phyloP scores from a whole-genome alignment of 1,284 basidiomycete genomes.

The Salmacisia buchloeana region DNA sequence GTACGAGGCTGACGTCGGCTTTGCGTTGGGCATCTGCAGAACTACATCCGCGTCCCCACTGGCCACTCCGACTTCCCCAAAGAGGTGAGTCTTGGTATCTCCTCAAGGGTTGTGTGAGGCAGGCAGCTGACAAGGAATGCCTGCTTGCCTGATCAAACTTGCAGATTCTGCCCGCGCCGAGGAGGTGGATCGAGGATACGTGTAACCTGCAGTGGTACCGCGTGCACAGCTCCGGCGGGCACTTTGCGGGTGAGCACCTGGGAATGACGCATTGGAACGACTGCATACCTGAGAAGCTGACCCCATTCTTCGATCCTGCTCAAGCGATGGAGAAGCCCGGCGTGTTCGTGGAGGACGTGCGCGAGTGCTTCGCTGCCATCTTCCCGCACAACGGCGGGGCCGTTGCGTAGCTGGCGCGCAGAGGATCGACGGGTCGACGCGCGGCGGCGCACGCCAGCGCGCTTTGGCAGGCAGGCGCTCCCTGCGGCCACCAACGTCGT shows the following conservation, averaged over 20 bases:
- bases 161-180: slow-evolving; percentile 51
- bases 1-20: slow-evolving; percentile 19
- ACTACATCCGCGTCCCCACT: slow-evolving; percentile 49
- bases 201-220: slow-evolving; percentile 49
- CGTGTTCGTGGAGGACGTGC: slow-evolving; percentile 45
- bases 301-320: not conserved
- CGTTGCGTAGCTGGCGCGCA: too few species aligned
- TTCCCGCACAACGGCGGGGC: too few species aligned
- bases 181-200: slow-evolving; percentile 47
- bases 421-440: too few species aligned
- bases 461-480: too few species aligned
- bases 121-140: not conserved
- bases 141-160: not conserved
- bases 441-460: too few species aligned
- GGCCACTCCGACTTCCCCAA: slow-evolving; percentile 51
- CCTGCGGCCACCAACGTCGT: too few species aligned
- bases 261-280: too few species aligned
- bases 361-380: slow-evolving; percentile 28
- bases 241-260: slow-evolving; percentile 14
- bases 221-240: slow-evolving; percentile 47
- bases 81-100: slow-evolving; percentile 5
- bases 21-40: not conserved
- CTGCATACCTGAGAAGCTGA: slow-evolving; percentile 49
- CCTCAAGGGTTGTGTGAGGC: not conserved
- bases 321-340: slow-evolving; percentile 53